These are phyloP conservation scores for Arbutus unedo DNA, from an alignment of 148 eudicot genomes.

Conservation along the genomic window DNA sequence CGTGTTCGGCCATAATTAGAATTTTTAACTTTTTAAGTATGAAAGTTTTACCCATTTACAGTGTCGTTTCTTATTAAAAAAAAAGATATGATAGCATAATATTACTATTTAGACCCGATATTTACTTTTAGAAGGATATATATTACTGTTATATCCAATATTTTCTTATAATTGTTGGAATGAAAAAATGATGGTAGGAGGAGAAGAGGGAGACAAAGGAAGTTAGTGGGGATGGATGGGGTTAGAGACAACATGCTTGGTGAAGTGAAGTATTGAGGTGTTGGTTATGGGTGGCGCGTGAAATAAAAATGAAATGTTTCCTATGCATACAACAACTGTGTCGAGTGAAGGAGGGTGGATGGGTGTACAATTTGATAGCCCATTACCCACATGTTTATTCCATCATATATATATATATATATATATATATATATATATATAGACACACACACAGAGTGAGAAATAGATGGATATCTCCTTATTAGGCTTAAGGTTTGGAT, in stretches of 20 bases:
- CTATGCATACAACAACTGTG: slow-evolving; percentile 41
- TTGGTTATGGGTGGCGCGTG: slow-evolving; percentile 28
- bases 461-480: no score
- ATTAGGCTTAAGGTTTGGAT: no score
- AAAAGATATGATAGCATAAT: no score
- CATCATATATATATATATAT: background rate
- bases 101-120: background rate
- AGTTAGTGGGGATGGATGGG: slow-evolving; percentile 15
- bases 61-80: no score
- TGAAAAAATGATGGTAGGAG: background rate
- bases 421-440: background rate
- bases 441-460: no score
- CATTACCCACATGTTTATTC: slow-evolving; percentile 35
- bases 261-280: slow-evolving; percentile 12
- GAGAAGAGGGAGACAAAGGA: background rate
- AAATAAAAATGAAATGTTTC: slow-evolving; percentile 48
- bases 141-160: no score
- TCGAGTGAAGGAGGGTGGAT: slow-evolving; percentile 23
- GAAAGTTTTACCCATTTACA: no score
- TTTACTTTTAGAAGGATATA: no score
- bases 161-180: background rate
- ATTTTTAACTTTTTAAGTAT: no score
- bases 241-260: slow-evolving; percentile 37
- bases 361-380: slow-evolving; percentile 30
- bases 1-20: no score